A percentile compares a stretch with the other conserved stretches of the same genome.
Evolutionary conservation across 305 asterid genomes (phyloP).

Genomic region (Plantago coronopus): DNA sequence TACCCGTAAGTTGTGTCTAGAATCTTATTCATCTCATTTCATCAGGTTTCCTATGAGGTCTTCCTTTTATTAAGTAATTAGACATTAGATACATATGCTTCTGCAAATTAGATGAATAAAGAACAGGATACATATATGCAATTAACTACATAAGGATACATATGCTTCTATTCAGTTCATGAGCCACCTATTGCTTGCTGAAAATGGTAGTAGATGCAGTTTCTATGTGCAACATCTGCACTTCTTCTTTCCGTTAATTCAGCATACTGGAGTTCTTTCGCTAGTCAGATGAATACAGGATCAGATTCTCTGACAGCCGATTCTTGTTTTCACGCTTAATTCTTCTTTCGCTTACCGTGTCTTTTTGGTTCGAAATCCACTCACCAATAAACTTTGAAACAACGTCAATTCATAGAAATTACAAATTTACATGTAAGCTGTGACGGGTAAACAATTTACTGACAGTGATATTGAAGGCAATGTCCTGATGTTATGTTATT

Average conservation of each 20-base stretch:
- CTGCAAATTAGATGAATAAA: too few species aligned
- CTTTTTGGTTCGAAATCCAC: not conserved
- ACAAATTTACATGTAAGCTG: not conserved
- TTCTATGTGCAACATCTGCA: not conserved
- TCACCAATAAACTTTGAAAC: not conserved
- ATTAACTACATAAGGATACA: too few species aligned
- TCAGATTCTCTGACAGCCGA: not conserved
- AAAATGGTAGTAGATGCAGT: not conserved
- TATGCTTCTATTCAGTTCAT: too few species aligned
- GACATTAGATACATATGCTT: too few species aligned
- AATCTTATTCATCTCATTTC: slow-evolving; percentile 13
- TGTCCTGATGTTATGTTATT: not conserved
- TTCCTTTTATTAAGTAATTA: not conserved
- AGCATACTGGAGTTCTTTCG: not conserved
- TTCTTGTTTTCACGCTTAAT: not conserved
- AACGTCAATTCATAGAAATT: not conserved
- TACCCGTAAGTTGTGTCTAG: slow-evolving; percentile 70
- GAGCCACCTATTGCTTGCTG: too few species aligned
- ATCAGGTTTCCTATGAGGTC: not conserved
- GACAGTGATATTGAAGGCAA: not conserved
- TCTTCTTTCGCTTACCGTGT: not conserved
- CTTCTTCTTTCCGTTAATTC: not conserved
- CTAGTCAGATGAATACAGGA: not conserved
- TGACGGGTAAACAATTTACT: not conserved
- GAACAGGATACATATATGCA: not conserved